Evolutionary conservation across 768 basidiomycete species (phyloP).

Genomic region (Clitopilus passeckerianus): DNA sequence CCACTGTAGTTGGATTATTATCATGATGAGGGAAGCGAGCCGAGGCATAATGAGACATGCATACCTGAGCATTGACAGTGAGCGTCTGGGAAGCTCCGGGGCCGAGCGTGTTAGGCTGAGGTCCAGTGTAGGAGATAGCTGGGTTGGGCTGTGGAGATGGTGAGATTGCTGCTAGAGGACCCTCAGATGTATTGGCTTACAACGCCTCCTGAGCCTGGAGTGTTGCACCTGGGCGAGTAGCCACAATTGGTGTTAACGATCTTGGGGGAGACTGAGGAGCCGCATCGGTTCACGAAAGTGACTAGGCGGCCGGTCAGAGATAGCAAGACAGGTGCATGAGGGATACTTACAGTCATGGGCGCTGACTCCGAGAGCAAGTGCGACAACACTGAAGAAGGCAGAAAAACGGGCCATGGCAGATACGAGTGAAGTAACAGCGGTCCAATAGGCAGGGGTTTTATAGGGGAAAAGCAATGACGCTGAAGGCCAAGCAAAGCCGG

Average conservation of each 20-base stretch:
- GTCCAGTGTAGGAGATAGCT: slow-evolving; percentile 26
- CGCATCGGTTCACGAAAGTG: slow-evolving; percentile 29
- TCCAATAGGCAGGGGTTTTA: not conserved
- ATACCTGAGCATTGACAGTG: slow-evolving; percentile 21
- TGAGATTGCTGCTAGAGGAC: not conserved
- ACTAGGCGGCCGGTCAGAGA: slow-evolving; percentile 13
- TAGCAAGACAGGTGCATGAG: not conserved
- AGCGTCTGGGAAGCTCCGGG: slow-evolving; percentile 22
- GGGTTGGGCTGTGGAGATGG: slow-evolving; percentile 17
- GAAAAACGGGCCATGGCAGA: not conserved
- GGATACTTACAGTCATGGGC: slow-evolving; percentile 12
- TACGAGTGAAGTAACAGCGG: not conserved
- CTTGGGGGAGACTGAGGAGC: slow-evolving; percentile 22
- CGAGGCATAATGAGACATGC: not conserved
- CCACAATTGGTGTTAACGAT: slow-evolving; percentile 34
- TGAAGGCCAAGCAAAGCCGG: not conserved
- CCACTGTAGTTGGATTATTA: slow-evolving; percentile 22
- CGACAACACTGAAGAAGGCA: slow-evolving; percentile 3
- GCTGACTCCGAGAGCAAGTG: slow-evolving; percentile 3
- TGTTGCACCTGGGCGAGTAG: slow-evolving; percentile 32
- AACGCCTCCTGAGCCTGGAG: slow-evolving; percentile 27
- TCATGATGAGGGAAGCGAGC: not conserved
- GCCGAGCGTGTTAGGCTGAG: slow-evolving; percentile 24
- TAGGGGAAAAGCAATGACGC: not conserved
- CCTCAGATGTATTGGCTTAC: slow-evolving; percentile 8